Evolutionary conservation across 1,284 basidiomycete species (phyloP), one percentile per base, ranked within the genome.

Genomic region (Pholiota adiposa): DNA sequence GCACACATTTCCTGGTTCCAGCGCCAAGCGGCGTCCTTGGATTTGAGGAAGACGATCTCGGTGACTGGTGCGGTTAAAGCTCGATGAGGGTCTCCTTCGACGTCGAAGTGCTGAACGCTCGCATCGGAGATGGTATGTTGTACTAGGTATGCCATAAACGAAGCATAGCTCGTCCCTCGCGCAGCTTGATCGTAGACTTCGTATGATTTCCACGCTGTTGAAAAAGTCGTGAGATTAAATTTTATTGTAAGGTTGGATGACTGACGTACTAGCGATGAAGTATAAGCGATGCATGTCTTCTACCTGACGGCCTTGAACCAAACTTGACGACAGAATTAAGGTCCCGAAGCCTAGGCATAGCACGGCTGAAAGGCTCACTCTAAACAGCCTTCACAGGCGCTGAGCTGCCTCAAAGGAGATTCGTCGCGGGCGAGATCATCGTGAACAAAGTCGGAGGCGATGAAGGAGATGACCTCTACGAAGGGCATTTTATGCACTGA

Each of bases 61-160:
- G 56, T 58, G 16, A 58, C 50, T 14, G 56, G 56, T 33, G 56
- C 56, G 2, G 41, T 31, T 25, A 58, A 19, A 14, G 56, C 51
- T 31, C 36, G 38, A 31, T 46, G 50, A 36, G 56, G 56, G 38
- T 58, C 41, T 18, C 41, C 51, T 18, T 58, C 56, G 29, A 58
- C 51, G 8, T 51, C 51, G 19, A 58, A 53, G 19, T 58, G 56
- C 5, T 52, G 51, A 18, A 58, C 41, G 16, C 27, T 46, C n/a
- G 31, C 38, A 3, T 48, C 41, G 40, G 41, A 46, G 16, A 48
- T 48, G 18, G 40, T 23, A 29, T 34, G 38, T 29, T 52, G 41
- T 9, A 43, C 25, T 8, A 46, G 41, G 21, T 36, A 58, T 0
- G 56, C 40, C 34, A 58, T 48, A 40, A 52, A 46, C 11, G 51